These are phyloP conservation scores for Vaccinium macrocarpon DNA, from an alignment of 148 eudicot genomes.

Conservation along the genomic window DNA sequence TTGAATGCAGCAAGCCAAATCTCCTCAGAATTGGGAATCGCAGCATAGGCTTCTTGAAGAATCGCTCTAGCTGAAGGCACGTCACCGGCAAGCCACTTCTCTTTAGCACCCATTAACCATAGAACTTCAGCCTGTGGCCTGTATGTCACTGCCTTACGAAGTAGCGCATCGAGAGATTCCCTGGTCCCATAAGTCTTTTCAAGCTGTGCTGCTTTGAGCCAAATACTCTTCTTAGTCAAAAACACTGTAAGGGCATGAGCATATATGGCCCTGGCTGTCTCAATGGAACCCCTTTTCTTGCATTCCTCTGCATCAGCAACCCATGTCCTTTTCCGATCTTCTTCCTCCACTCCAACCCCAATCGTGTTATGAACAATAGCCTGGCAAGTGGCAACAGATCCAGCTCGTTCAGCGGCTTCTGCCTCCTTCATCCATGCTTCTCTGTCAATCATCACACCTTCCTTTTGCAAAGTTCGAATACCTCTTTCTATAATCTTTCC, in stretches of 20 bases:
- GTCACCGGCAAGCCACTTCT: conserved; percentile 98
- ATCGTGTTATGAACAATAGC: conserved; percentile 75
- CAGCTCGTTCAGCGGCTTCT: conserved; percentile 86
- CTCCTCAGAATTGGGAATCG: conserved; percentile 90
- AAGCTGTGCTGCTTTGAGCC: conserved; percentile 93
- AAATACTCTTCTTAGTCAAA: conserved; percentile 86
- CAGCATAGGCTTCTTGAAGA: conserved; percentile 88
- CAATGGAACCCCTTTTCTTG: conserved; percentile 93
- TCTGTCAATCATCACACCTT: conserved; percentile 75
- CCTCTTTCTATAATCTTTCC: conserved; percentile 88
- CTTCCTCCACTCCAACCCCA: conserved; percentile 88
- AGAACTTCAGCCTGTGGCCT: conserved; percentile 88
- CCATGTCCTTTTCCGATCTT: conserved; percentile 97
- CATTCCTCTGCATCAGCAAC: conserved; percentile 99
- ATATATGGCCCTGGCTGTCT: conserved; percentile 89
- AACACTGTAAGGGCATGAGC: conserved; percentile 82
- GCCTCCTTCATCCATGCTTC: conserved; percentile 99
- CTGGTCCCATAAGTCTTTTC: conserved; percentile 86
- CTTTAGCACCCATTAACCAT: conserved; percentile 98
- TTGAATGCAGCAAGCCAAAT: conserved; percentile 97
- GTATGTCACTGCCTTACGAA: conserved; percentile 80
- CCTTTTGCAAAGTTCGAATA: conserved; percentile 79
- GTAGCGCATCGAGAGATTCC: conserved; percentile 82
- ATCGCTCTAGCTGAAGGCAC: conserved; percentile 91
- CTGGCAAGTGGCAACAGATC: conserved; percentile 80